A percentile compares a stretch with the other conserved stretches of the same genome.
Conservation (phyloP, 306 rosid genomes). For the Ceratonia siliqua region DNA sequence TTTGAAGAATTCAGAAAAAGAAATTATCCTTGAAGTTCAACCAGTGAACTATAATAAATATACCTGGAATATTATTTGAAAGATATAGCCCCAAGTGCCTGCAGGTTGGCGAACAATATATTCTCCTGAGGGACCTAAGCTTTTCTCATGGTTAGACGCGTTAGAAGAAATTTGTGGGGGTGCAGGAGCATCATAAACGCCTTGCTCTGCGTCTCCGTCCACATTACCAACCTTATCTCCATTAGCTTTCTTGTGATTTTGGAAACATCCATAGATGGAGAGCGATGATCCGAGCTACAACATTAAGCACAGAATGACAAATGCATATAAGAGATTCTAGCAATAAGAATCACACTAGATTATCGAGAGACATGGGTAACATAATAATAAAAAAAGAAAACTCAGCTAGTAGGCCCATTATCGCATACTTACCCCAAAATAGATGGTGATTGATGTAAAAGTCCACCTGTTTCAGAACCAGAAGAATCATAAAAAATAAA, state of each 20-base stretch:
- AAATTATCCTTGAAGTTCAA: background rate
- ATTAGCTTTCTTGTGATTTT: constrained; percentile 71
- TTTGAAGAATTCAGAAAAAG: background rate
- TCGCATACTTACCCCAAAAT: constrained; percentile 83
- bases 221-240: constrained; percentile 82
- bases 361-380: background rate
- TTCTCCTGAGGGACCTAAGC: constrained; percentile 32
- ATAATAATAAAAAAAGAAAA: background rate
- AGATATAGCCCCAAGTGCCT: constrained; percentile 73
- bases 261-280: constrained; percentile 83
- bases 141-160: constrained; percentile 44
- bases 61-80: constrained; percentile 94
- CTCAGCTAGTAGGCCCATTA: constrained; percentile 21
- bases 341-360: background rate
- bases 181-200: constrained; percentile 42
- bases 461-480: constrained; percentile 78
- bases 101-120: constrained; percentile 61
- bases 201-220: constrained; percentile 75
- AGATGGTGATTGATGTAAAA: constrained; percentile 70
- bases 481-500: constrained; percentile 14
- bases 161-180: constrained; percentile 32
- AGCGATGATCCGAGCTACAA: constrained; percentile 81
- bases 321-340: no score
- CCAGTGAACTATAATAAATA: background rate
- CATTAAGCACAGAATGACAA: constrained; percentile 24